phyloP scores from a whole-genome alignment of 164 flowering plant genomes.

The Umbellularia californica region DNA sequence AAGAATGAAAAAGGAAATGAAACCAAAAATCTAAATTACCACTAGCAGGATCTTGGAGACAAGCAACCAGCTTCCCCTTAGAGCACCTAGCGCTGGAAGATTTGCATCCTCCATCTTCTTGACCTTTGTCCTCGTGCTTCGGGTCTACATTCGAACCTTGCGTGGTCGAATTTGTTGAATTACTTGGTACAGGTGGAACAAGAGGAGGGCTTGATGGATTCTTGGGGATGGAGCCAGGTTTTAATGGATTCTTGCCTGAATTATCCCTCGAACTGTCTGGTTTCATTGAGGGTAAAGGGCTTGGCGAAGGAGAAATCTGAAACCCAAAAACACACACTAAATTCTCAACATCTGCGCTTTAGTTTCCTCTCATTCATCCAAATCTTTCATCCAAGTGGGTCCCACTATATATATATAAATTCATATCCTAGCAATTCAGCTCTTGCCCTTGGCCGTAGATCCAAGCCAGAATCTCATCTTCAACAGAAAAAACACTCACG shows the following conservation, averaged over 20 bases:
- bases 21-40: constrained; percentile 21
- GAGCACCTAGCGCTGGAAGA: constrained; percentile 13
- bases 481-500: too few relatives aligned
- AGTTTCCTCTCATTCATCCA: not conserved
- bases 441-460: not conserved
- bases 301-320: constrained; percentile 24
- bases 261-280: not conserved
- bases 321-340: not conserved
- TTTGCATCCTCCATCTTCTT: constrained; percentile 19
- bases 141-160: not conserved
- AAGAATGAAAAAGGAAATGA: not conserved
- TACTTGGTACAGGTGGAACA: not conserved
- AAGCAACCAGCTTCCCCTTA: constrained; percentile 25
- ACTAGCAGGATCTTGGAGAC: constrained; percentile 17
- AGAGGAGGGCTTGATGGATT: not conserved
- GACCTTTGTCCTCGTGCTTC: not conserved
- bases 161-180: not conserved
- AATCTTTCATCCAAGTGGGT: not conserved
- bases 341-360: not conserved
- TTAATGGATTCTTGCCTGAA: not conserved
- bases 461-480: not conserved
- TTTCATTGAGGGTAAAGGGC: constrained; percentile 12
- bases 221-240: not conserved
- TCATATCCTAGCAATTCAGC: not conserved
- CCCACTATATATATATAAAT: not conserved